Conservation (phyloP, 1,139 yeast species). For the Pichia sp. region DNA sequence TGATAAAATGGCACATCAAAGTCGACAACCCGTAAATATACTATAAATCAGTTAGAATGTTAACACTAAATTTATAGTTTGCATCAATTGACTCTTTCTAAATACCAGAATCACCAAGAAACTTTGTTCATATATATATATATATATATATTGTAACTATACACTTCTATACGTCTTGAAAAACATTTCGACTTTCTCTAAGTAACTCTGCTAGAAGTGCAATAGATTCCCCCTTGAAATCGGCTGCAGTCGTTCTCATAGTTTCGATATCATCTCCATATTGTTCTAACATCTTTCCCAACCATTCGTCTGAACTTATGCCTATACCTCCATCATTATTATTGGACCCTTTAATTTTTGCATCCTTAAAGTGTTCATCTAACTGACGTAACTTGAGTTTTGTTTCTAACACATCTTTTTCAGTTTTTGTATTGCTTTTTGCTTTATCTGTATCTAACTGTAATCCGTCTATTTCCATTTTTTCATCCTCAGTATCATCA, state of each 20-base stretch:
- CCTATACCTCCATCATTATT: not conserved
- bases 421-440: not conserved
- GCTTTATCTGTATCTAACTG: not conserved
- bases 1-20: no score
- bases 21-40: no score
- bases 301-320: slow-evolving; percentile 13
- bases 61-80: no score
- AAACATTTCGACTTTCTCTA: slow-evolving; percentile 8
- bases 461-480: slow-evolving; percentile 2
- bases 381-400: slow-evolving; percentile 3
- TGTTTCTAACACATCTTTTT: slow-evolving; percentile 5
- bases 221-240: slow-evolving; percentile 12
- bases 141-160: not conserved
- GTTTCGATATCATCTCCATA: slow-evolving; percentile 17
- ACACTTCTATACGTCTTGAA: slow-evolving; percentile 3
- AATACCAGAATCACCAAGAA: no score
- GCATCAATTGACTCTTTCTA: no score
- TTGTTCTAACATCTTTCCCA: slow-evolving; percentile 9
- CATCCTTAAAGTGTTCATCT: not conserved
- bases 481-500: slow-evolving; percentile 14
- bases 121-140: no score
- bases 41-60: no score
- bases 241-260: slow-evolving; percentile 10
- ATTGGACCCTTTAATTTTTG: not conserved
- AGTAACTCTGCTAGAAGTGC: slow-evolving; percentile 14